Percentiles rank a stretch among this genome's conserved stretches.
Conservation (phyloP, 1,139 yeast species). For the Petasospora fabianii region DNA sequence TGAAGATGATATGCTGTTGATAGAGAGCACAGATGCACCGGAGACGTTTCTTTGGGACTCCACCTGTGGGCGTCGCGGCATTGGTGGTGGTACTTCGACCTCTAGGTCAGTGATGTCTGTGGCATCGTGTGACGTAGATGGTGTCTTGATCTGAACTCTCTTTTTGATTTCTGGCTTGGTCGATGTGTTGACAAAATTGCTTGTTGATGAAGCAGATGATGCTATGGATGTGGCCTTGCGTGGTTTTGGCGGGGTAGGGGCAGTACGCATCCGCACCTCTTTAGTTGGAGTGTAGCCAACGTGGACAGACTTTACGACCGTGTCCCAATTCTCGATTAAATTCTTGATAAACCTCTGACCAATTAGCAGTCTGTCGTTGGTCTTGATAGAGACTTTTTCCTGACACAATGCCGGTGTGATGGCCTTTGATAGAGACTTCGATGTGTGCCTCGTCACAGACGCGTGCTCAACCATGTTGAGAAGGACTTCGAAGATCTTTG, state of each 20-base stretch:
- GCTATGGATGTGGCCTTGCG: conserved; percentile 11
- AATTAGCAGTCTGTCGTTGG: conserved; percentile 44
- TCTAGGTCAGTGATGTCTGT: conserved; percentile 9
- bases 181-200: background rate
- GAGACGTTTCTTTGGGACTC: conserved; percentile 2
- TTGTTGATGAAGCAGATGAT: too few species aligned
- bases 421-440: conserved; percentile 44
- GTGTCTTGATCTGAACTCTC: conserved; percentile 7
- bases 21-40: conserved; percentile 4
- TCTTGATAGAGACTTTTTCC: conserved; percentile 42
- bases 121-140: background rate
- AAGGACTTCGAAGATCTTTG: conserved; percentile 42
- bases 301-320: conserved; percentile 7
- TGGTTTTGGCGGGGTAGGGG: conserved; percentile 15
- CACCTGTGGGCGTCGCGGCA: conserved; percentile 5
- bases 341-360: conserved; percentile 50
- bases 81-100: conserved; percentile 8
- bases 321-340: conserved; percentile 44
- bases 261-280: conserved; percentile 3
- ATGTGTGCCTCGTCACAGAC: conserved; percentile 42
- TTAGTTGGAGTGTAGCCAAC: background rate
- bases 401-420: conserved; percentile 51
- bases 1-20: conserved; percentile 5
- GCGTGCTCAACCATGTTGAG: conserved; percentile 32
- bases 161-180: conserved; percentile 1